A percentile compares a stretch with the other conserved stretches of the same genome.
These are phyloP conservation scores for Camelina neglecta DNA, from an alignment of 345 rosid genomes.

Conservation along the genomic window DNA sequence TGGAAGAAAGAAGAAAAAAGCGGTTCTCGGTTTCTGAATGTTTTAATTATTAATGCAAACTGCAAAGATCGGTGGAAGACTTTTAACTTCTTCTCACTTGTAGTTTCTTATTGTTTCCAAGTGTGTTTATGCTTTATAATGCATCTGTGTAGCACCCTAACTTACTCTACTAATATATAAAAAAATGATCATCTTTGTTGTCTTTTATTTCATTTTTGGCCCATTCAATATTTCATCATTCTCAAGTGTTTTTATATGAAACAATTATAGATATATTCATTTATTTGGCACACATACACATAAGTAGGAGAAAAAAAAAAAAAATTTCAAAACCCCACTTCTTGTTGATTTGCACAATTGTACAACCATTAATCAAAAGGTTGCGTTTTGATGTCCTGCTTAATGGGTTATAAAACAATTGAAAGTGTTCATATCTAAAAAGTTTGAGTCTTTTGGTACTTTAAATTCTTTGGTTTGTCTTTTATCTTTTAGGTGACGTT, in stretches of 20 bases:
- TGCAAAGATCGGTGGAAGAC: conserved; percentile 43
- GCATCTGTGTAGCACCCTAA: conserved; percentile 10
- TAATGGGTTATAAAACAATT: conserved; percentile 9
- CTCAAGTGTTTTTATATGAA: not conserved
- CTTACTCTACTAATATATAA: not conserved
- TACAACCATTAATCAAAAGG: conserved; percentile 11
- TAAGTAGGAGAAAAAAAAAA: conserved; percentile 20
- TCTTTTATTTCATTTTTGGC: conserved; percentile 30
- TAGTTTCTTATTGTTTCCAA: conserved; percentile 37
- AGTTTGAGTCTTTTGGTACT: conserved; percentile 8
- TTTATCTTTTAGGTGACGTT: conserved; percentile 34
- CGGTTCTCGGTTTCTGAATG: conserved; percentile 34
- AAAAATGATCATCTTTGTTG: conserved; percentile 22
- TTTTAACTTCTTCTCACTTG: conserved; percentile 43
- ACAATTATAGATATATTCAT: not conserved
- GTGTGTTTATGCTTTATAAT: conserved; percentile 39
- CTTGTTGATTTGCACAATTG: not conserved
- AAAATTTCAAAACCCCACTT: conserved; percentile 16
- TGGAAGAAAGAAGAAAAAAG: conserved; percentile 35
- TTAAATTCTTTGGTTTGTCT: conserved; percentile 19
- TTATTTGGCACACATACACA: conserved; percentile 35
- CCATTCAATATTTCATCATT: conserved; percentile 15
- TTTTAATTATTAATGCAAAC: conserved; percentile 32
- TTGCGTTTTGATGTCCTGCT: not conserved
- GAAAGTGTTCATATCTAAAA: conserved; percentile 16